These are phyloP conservation scores for Melampsora larici-populina DNA, from an alignment of 1,284 basidiomycete species.

Conservation along the genomic window DNA sequence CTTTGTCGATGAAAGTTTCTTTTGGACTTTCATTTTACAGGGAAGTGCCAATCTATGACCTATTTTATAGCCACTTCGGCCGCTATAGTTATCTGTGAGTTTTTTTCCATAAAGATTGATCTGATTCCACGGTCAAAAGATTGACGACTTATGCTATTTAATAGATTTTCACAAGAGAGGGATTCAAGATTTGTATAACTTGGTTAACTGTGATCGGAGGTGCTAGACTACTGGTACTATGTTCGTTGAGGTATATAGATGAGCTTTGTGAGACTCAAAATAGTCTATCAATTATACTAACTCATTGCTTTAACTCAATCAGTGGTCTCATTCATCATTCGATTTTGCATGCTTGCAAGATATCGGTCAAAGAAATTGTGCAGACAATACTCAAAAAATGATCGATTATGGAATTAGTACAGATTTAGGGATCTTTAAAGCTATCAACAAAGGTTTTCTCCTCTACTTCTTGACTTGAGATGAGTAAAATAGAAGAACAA, in stretches of 20 bases:
- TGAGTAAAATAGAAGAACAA: conserved; percentile 29
- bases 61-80: conserved; percentile 13
- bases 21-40: too few relatives aligned
- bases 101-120: not conserved
- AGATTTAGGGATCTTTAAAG: conserved; percentile 16
- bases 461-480: conserved; percentile 1
- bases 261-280: too few relatives aligned
- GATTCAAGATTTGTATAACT: conserved; percentile 31
- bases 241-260: too few relatives aligned
- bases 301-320: too few relatives aligned
- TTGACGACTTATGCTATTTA: not conserved
- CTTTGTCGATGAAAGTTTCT: too few relatives aligned
- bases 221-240: too few relatives aligned
- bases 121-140: too few relatives aligned
- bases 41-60: too few relatives aligned
- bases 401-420: conserved; percentile 17
- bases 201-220: conserved; percentile 15
- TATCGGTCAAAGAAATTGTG: not conserved
- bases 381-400: conserved; percentile 4
- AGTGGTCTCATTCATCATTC: conserved; percentile 35
- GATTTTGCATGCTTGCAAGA: conserved; percentile 30
- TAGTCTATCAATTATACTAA: too few relatives aligned
- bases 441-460: conserved; percentile 9
- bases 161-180: not conserved
- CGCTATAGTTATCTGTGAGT: conserved; percentile 36